Base-by-base conservation (phyloP, 2,329 filamentous ascomycete species). In the Fusarium fracticaudum region DNA sequence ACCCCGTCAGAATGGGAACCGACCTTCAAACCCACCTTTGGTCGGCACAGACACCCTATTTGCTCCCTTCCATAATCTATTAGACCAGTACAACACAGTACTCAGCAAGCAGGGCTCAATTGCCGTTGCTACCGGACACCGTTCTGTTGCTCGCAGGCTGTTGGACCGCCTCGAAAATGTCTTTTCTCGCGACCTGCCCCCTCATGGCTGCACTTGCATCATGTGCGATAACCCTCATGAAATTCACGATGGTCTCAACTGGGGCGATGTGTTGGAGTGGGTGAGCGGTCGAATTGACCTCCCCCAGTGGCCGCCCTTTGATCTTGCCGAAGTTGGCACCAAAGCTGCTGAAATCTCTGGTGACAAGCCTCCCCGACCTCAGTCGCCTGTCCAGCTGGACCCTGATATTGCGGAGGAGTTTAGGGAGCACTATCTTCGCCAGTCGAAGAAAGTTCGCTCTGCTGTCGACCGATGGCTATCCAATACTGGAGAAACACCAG, bases 381-480 rank as follows among this genome's bases (percentile, higher is more conserved):
- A 86, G 10, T 92, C 90, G 2, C 90, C 90, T 13, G 85, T 92
- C 58, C 90, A 97, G 82, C 90, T 98, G 67, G 96, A 98, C 77
- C 94, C 96, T 12, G 96, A 98, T 81, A 94, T 98, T 17, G 95
- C 95, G 1, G 95, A 98, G 73, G 94, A 98, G 81, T 98, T 96
- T 79, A 90, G 94, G 51, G 95, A 96, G 60, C 95, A 98, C 80
- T 98, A 97, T 80, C 90, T 97, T 58, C 92, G 93, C 44, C 95
- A 98, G 81, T 95, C 94, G 12, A 94, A 95, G 81, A 98, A 98
- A 84, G 97, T 96, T 24, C 94, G 95, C 79, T 90, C 92, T n/a
- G 93, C 93, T 2, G 96, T 98, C 3, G 94, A 98, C 81, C 93
- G 90, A 78, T 98, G 96, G 96, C 90, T 98, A 71, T 92, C 89